Evolutionary conservation across 106 monocot species (phyloP).

Genomic region (Amphibolis antarctica): DNA sequence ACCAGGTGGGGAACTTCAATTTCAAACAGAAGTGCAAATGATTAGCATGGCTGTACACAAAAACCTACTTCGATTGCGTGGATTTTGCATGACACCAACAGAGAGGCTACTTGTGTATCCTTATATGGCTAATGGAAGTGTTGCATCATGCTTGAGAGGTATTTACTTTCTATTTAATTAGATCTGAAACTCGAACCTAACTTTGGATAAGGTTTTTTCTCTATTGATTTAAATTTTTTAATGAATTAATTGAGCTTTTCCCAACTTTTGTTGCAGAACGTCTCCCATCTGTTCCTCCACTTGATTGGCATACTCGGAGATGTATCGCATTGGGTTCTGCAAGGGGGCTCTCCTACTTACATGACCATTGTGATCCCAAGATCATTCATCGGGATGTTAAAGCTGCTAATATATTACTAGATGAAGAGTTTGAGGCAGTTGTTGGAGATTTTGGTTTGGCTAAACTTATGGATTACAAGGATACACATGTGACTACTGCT

Average conservation of each 20-base stretch:
- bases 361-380: conserved; percentile 98
- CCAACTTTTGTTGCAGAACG: conserved; percentile 31
- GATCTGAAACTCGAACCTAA: not conserved
- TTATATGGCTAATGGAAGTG: conserved; percentile 77
- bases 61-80: conserved; percentile 56
- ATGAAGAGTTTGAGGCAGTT: conserved; percentile 95
- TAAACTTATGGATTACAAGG: conserved; percentile 97
- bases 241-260: not conserved
- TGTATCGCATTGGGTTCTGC: conserved; percentile 84
- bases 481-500: conserved; percentile 93
- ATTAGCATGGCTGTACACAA: conserved; percentile 74
- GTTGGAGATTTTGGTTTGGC: conserved; percentile 97
- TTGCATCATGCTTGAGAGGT: conserved; percentile 72
- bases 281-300: conserved; percentile 49
- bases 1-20: conserved; percentile 65
- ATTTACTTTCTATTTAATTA: not conserved
- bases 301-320: conserved; percentile 65
- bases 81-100: conserved; percentile 75
- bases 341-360: conserved; percentile 78
- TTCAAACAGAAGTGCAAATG: conserved; percentile 71
- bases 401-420: conserved; percentile 91
- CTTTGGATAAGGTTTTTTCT: not conserved
- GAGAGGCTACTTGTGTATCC: conserved; percentile 67
- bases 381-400: conserved; percentile 99
- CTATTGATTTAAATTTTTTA: not conserved